These are phyloP conservation scores for Aspergillus alliaceus DNA, from an alignment of 2,329 filamentous ascomycete genomes.

Conservation along the genomic window DNA sequence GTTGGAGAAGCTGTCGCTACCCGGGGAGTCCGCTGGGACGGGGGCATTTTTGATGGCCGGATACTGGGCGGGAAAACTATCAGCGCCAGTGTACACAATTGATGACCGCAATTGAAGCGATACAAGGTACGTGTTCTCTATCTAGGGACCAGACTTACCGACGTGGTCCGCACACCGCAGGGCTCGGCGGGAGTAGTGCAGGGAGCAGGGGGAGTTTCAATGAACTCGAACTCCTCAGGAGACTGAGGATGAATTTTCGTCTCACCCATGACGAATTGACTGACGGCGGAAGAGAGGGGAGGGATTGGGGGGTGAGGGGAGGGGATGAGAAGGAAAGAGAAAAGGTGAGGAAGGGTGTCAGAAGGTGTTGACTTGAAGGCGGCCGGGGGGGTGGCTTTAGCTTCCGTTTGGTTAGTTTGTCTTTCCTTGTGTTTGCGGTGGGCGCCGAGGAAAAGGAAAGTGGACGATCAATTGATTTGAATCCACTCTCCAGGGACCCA, in stretches of 20 bases:
- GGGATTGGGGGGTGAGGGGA: slow-evolving; percentile 16
- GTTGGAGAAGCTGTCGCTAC: slow-evolving; percentile 86
- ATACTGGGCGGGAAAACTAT: slow-evolving; percentile 55
- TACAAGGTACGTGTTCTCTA: background rate
- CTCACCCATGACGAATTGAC: slow-evolving; percentile 35
- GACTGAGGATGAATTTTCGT: slow-evolving; percentile 46
- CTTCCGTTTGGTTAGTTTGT: background rate
- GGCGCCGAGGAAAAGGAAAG: background rate
- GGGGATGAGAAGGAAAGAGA: slow-evolving; percentile 12
- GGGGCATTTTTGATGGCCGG: slow-evolving; percentile 91
- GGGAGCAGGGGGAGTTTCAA: slow-evolving; percentile 61
- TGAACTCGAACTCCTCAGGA: slow-evolving; percentile 51
- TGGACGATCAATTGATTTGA: background rate
- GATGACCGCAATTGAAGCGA: background rate
- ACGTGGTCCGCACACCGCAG: slow-evolving; percentile 62
- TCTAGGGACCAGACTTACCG: slow-evolving; percentile 46
- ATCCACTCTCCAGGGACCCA: background rate
- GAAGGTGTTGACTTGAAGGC: slow-evolving; percentile 1
- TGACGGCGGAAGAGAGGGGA: slow-evolving; percentile 19
- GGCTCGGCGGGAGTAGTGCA: slow-evolving; percentile 53
- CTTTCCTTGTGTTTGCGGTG: background rate
- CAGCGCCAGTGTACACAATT: background rate
- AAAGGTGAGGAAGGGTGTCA: slow-evolving; percentile 6
- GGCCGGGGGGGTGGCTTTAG: background rate
- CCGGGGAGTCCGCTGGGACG: slow-evolving; percentile 83